Evolutionary conservation across 2,329 filamentous ascomycete species (phyloP).

Genomic region (Ophiostoma novo-ulmi): DNA sequence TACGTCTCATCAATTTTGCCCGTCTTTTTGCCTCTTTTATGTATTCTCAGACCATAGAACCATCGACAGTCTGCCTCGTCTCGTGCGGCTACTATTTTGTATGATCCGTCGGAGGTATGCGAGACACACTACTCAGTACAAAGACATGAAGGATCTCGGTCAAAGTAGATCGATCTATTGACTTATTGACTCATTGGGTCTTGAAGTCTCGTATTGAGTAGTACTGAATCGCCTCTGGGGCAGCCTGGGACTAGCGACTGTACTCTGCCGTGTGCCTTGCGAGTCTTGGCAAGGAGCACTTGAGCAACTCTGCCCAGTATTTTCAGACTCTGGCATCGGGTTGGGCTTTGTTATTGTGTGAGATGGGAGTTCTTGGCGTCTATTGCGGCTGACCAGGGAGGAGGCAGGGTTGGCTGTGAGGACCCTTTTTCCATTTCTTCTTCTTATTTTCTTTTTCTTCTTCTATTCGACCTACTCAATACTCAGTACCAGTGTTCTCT

Average conservation of each 20-base stretch:
- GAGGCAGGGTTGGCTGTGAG: background rate
- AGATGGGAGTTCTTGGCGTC: background rate
- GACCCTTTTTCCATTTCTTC: background rate
- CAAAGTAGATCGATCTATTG: background rate
- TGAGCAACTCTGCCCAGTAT: background rate
- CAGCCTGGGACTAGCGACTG: background rate
- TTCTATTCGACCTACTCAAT: background rate
- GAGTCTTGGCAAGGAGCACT: conserved; percentile 14
- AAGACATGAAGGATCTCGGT: conserved; percentile 3
- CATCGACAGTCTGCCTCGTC: background rate
- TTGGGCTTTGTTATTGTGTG: background rate
- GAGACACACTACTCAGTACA: background rate
- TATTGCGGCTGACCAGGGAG: conserved; percentile 2
- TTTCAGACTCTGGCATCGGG: background rate
- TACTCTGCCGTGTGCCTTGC: conserved; percentile 9
- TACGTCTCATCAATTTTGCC: background rate
- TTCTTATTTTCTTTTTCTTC: background rate
- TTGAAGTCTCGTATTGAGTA: background rate
- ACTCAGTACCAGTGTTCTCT: too few relatives aligned
- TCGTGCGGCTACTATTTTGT: background rate
- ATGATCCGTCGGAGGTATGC: background rate
- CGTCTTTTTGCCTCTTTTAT: background rate
- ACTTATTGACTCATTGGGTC: background rate
- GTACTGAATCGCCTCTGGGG: background rate
- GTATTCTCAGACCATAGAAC: background rate